Conservation (phyloP, 495 filamentous ascomycete species). For the Trichocladium antarcticum region DNA sequence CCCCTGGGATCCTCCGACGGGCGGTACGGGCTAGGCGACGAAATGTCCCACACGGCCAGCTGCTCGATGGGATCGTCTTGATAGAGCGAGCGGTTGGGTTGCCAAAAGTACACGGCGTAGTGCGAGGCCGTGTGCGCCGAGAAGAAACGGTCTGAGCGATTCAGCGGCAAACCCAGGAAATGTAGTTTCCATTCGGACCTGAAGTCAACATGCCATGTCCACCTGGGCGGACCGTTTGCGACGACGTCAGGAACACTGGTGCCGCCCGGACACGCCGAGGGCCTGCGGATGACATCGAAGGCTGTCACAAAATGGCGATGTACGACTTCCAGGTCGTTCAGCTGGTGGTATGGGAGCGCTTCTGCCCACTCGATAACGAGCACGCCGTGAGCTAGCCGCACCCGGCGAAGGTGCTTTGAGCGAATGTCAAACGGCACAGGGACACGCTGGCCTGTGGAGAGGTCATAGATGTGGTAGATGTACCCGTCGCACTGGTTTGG, state of each 20-base stretch:
- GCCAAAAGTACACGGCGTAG: conserved; percentile 59
- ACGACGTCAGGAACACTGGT: not conserved
- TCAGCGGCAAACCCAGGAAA: conserved; percentile 50
- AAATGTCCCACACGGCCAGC: conserved; percentile 58
- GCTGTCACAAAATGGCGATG: conserved; percentile 56
- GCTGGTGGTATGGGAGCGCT: conserved; percentile 43
- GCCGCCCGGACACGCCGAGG: not conserved
- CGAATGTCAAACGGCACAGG: conserved; percentile 45
- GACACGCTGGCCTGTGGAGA: conserved; percentile 34
- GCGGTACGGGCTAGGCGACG: conserved; percentile 41
- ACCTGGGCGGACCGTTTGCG: not conserved
- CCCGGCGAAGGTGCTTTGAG: conserved; percentile 46
- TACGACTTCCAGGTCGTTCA: conserved; percentile 46
- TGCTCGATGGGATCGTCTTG: conserved; percentile 52
- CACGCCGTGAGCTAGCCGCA: conserved; percentile 45
- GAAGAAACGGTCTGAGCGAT: conserved; percentile 51
- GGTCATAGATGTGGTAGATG: conserved; percentile 44
- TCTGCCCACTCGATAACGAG: conserved; percentile 60
- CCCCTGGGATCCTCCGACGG: conserved; percentile 46
- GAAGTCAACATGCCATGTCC: conserved; percentile 38
- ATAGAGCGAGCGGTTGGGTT: conserved; percentile 49
- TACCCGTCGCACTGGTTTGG: conserved; percentile 16
- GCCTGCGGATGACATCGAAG: conserved; percentile 40
- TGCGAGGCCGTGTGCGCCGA: conserved; percentile 51
- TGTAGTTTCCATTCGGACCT: conserved; percentile 64